Conservation (phyloP, 2,329 filamentous ascomycete species). For the Gremmenia infestans region DNA sequence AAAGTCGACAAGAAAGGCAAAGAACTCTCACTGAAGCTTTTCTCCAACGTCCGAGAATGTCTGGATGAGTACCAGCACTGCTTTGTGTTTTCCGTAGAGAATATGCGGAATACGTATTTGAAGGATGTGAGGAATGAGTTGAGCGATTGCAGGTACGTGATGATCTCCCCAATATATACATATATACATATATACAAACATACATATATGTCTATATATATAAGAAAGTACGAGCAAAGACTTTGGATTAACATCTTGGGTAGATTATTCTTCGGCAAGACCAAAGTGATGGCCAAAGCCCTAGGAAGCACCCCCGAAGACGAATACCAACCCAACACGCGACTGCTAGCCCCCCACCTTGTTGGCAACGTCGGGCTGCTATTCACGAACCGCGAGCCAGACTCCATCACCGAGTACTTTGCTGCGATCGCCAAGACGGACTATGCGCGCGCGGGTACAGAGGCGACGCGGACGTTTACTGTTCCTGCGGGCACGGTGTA, state of each 20-base stretch:
- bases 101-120: slow-evolving; percentile 96
- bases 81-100: slow-evolving; percentile 90
- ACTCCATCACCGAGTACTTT: slow-evolving; percentile 69
- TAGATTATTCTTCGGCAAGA: slow-evolving; percentile 98
- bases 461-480: slow-evolving; percentile 68
- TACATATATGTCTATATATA: not conserved
- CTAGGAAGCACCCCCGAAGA: slow-evolving; percentile 74
- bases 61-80: slow-evolving; percentile 83
- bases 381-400: slow-evolving; percentile 74
- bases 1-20: slow-evolving; percentile 92
- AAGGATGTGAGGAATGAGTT: slow-evolving; percentile 86
- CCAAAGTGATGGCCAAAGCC: slow-evolving; percentile 96
- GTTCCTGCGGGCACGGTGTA: slow-evolving; percentile 82
- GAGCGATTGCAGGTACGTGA: slow-evolving; percentile 67
- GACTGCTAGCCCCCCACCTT: slow-evolving; percentile 64
- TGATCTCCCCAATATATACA: not conserved
- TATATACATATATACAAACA: not conserved
- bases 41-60: slow-evolving; percentile 79
- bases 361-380: slow-evolving; percentile 82
- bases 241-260: slow-evolving; percentile 2
- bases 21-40: slow-evolving; percentile 80
- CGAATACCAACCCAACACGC: slow-evolving; percentile 74
- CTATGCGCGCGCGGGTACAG: slow-evolving; percentile 82
- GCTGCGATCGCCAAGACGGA: slow-evolving; percentile 68
- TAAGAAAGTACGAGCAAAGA: not conserved